Base-by-base conservation (phyloP, 768 basidiomycete genomes). In the Boletus sp. region DNA sequence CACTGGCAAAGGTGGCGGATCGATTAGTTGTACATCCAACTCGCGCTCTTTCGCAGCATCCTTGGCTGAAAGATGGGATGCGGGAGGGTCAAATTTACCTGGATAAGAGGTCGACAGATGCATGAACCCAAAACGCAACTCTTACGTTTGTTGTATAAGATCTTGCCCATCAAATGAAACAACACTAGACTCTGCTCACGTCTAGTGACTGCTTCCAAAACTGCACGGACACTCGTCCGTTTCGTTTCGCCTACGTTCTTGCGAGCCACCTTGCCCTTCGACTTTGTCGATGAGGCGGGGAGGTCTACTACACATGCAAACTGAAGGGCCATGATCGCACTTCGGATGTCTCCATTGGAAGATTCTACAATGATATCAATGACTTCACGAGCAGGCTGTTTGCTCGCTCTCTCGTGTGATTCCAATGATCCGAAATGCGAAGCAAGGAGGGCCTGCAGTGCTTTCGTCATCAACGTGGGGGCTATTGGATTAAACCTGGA, bases 81-180 rank as follows among this genome's bases (percentile, higher is more conserved):
- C 75, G 7, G 83, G 78, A 29, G 83, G 79, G 63, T 95, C 93
- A 2, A 83, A 85, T 67, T 90, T 92, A 7, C 91, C 91, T 94
- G 62, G 11, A 58, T 29, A 32, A 39, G 32, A 6, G n/a, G 8
- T 9, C n/a, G 20, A 46, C 30, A 28, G 15, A 17, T 4, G 11
- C 14, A 28, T 5, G 1, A 18, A 5, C 32, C 32, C 12, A 3
- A 50, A 39, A 48, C 2, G 14, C 7, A 37, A 35, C 12, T 3
- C 53, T 17, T 17, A 97, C 97, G 85, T 73, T 98, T 99, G 71
- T 96, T 98, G 69, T 97, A 98, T 47, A 98, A 71, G 1, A 98
- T 83, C 74, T 92, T 96, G 15, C 97, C 97, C 48, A 99, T 77
- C 17, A 98, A 73, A 73, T 98, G 97, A 68, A 99, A 99, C 50